phyloP scores from a whole-genome alignment of 805 yeast species.

The Metschnikowia picachoensis region DNA sequence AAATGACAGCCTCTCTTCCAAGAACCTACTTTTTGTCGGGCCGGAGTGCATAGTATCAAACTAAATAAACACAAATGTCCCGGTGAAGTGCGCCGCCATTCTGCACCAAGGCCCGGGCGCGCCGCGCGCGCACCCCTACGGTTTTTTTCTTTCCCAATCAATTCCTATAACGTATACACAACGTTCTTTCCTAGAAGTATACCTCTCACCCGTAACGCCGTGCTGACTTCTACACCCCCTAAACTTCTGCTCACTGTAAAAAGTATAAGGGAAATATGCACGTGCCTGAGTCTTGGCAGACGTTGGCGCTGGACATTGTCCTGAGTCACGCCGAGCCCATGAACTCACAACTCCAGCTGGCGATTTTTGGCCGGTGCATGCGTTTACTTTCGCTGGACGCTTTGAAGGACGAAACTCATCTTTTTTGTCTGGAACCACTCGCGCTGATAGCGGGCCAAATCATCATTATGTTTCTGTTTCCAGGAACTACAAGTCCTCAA shows the following conservation, averaged over 20 bases:
- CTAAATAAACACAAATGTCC: too few relatives aligned
- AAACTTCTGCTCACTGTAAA: not conserved
- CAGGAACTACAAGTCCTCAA: constrained; percentile 32
- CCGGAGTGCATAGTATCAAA: too few relatives aligned
- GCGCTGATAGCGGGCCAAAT: constrained; percentile 50
- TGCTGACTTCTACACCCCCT: too few relatives aligned
- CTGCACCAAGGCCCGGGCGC: too few relatives aligned
- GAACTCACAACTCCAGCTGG: constrained; percentile 25
- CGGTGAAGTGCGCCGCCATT: too few relatives aligned
- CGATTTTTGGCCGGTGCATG: constrained; percentile 24
- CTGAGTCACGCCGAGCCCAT: constrained; percentile 26
- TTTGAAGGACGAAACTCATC: constrained; percentile 30
- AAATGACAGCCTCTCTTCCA: too few relatives aligned
- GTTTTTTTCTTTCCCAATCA: too few relatives aligned
- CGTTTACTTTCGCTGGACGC: constrained; percentile 15
- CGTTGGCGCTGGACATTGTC: constrained; percentile 22
- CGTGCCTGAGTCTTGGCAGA: constrained; percentile 3
- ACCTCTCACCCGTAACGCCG: too few relatives aligned
- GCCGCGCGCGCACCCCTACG: too few relatives aligned
- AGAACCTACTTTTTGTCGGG: too few relatives aligned
- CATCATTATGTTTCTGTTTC: constrained; percentile 59
- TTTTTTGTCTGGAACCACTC: constrained; percentile 53
- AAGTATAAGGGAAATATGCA: not conserved
- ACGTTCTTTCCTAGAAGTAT: too few relatives aligned
- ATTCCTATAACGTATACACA: too few relatives aligned